Percentiles rank a stretch among this genome's conserved stretches.
These are phyloP conservation scores for Salix dunnii DNA, from an alignment of 345 rosid genomes.

Conservation along the genomic window DNA sequence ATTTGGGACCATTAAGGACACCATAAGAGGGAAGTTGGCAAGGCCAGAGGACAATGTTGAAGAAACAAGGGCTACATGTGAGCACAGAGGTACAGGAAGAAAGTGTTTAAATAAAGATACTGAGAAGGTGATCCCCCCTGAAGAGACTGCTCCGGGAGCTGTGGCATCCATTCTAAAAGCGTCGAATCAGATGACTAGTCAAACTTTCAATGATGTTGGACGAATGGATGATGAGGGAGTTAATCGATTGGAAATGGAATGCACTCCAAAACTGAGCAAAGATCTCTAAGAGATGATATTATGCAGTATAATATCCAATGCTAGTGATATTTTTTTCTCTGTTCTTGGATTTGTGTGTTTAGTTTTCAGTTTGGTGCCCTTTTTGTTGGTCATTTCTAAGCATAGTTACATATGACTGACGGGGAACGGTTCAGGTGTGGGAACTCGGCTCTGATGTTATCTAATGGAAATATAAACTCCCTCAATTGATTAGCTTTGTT, in stretches of 20 bases:
- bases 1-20: slow-evolving; percentile 27
- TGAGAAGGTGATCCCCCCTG: slow-evolving; percentile 3
- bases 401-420: no score
- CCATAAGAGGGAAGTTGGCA: slow-evolving; percentile 40
- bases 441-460: no score
- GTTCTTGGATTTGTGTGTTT: no score
- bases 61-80: slow-evolving; percentile 33
- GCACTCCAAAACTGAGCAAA: no score
- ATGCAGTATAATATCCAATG: no score
- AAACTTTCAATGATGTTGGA: slow-evolving; percentile 68
- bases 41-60: slow-evolving; percentile 33
- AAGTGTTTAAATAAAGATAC: not conserved
- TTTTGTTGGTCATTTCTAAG: no score
- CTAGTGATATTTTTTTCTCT: no score
- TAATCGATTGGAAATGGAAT: not conserved
- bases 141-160: slow-evolving; percentile 21
- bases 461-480: no score
- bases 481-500: no score
- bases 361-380: no score
- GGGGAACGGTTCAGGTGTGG: no score
- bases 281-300: no score
- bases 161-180: slow-evolving; percentile 33
- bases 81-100: slow-evolving; percentile 30
- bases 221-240: slow-evolving; percentile 32
- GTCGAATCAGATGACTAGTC: slow-evolving; percentile 60